Evolutionary conservation across 2,329 filamentous ascomycete genomes (phyloP), one percentile per base, ranked within the genome.

Genomic region (Arachnomyces sp.): DNA sequence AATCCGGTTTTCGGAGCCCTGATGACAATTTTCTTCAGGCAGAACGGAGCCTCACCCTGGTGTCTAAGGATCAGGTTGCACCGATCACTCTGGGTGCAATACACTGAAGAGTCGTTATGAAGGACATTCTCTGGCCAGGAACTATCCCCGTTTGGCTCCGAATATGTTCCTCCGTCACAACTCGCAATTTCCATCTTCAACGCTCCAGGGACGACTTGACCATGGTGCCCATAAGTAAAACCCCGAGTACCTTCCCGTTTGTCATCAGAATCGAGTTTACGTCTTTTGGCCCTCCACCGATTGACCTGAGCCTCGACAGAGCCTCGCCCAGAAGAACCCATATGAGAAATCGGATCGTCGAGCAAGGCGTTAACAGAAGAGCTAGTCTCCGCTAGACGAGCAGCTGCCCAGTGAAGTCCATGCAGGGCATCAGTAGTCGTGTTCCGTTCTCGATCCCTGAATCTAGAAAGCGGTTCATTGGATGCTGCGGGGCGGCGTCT

Each of bases 61-160:
- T 96, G 90, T 43, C 79, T 78, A 42, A 96, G 64, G 9, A 96
- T 72, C 51, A 96, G 78, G 56, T 95, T 95, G 67, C 88, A 95
- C 43, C 80, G 77, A 45, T 84, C 84, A n/a, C 79, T 81, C 59
- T 90, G 86, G 29, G 88, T 94, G 63, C 88, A 93, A 58, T 95
- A 96, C 2, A 95, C 86, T 8, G 83, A 85, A 43, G 73, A 72
- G 61, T 96, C 86, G 58, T 89, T 81, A 50, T 77, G 80, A 46
- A 96, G 71, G 18, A 95, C 81, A 58, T 95, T 95, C 51, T 89
- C 85, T 14, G 82, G 79, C 9, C 75, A 75, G 47, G 86, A 85
- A 21, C 63, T 64, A 28, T 67, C 67, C 8, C 71, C 65, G 40
- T 70, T 57, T 13, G 61, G 65, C 51, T 81, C 77, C 46, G 82